Conservation (phyloP, 2,329 filamentous ascomycete genomes). For the Fusarium decemcellulare region DNA sequence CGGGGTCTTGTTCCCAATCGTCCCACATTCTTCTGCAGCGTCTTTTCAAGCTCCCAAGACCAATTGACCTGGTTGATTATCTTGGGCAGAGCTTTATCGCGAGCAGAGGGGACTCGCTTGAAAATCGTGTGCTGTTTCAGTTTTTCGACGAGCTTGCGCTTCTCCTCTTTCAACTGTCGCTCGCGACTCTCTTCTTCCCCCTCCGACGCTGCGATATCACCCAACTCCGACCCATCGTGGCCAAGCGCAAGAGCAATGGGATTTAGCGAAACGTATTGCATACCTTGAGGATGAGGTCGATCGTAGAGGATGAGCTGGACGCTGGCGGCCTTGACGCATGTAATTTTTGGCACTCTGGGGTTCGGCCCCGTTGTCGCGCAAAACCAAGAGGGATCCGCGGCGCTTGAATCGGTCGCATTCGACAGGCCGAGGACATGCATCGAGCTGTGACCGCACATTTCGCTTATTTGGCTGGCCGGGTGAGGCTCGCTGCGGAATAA, state of each 20-base stretch:
- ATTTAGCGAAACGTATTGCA: conserved; percentile 96
- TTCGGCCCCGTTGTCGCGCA: conserved; percentile 69
- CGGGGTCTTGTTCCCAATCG: conserved; percentile 86
- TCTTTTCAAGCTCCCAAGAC: conserved; percentile 87
- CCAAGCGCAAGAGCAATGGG: conserved; percentile 91
- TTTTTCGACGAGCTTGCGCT: conserved; percentile 83
- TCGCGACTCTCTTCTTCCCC: conserved; percentile 80
- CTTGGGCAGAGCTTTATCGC: conserved; percentile 84
- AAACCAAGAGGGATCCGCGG: conserved; percentile 78
- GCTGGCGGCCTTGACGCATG: conserved; percentile 78
- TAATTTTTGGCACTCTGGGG: conserved; percentile 76
- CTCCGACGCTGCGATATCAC: conserved; percentile 65
- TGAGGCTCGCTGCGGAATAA: conserved; percentile 88
- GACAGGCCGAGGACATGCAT: conserved; percentile 90
- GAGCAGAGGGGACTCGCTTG: conserved; percentile 81
- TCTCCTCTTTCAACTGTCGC: conserved; percentile 69
- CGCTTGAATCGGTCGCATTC: conserved; percentile 71
- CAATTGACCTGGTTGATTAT: conserved; percentile 97
- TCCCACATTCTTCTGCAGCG: conserved; percentile 92
- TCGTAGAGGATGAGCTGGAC: conserved; percentile 93
- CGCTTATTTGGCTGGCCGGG: conserved; percentile 83
- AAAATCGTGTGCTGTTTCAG: conserved; percentile 89
- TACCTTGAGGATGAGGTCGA: conserved; percentile 84
- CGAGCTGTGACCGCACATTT: conserved; percentile 84
- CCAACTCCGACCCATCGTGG: conserved; percentile 71